These are phyloP conservation scores for Tylopilus sp. DNA, from an alignment of 1,284 basidiomycete genomes.

Conservation along the genomic window DNA sequence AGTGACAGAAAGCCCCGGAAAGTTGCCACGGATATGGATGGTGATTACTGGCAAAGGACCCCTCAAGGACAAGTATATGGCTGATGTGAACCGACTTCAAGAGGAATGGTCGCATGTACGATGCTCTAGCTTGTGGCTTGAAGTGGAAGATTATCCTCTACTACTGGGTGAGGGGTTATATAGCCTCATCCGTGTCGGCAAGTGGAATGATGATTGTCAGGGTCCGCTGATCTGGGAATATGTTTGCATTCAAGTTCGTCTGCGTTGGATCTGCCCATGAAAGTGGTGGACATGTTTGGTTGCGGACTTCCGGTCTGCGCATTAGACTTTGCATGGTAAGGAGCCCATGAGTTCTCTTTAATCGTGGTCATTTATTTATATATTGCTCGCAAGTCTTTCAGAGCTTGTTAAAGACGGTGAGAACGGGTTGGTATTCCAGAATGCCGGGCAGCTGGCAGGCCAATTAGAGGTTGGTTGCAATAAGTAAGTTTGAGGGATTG, in stretches of 20 bases:
- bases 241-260: conserved; percentile 90
- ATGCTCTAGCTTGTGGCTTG: conserved; percentile 83
- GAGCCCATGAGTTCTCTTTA: conserved; percentile 1
- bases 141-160: conserved; percentile 81
- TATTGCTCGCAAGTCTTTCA: conserved; percentile 51
- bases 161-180: conserved; percentile 56
- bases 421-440: conserved; percentile 79
- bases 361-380: background rate
- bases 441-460: conserved; percentile 62
- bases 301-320: conserved; percentile 93
- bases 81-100: conserved; percentile 53
- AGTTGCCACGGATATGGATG: conserved; percentile 72
- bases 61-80: conserved; percentile 70
- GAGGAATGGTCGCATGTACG: conserved; percentile 75
- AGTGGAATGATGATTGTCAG: conserved; percentile 37
- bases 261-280: conserved; percentile 95
- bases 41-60: conserved; percentile 93
- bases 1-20: conserved; percentile 23
- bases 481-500: background rate
- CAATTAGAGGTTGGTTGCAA: conserved; percentile 59
- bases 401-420: conserved; percentile 82
- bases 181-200: conserved; percentile 11
- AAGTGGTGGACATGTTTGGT: conserved; percentile 99
- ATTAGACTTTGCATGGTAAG: conserved; percentile 79
- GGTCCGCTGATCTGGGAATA: conserved; percentile 89